phyloP scores from a whole-genome alignment of 1,139 yeast genomes.

The Sporopachydermia cereana region DNA sequence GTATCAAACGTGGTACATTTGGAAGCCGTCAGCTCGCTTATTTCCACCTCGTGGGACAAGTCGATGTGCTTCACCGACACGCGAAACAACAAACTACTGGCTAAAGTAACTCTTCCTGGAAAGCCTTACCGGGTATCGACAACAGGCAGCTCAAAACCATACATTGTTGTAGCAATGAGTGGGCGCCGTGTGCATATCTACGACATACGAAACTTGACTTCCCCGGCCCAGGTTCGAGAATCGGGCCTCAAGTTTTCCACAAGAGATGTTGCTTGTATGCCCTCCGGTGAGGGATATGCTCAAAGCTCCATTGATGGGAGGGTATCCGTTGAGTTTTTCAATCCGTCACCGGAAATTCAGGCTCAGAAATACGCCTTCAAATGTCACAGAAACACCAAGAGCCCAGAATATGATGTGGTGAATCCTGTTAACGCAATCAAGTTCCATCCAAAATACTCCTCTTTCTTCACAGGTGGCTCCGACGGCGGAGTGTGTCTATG shows the following conservation, averaged over 20 bases:
- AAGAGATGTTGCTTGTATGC: conserved; percentile 45
- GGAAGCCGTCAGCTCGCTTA: conserved; percentile 21
- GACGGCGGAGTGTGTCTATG: conserved; percentile 70
- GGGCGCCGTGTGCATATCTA: conserved; percentile 44
- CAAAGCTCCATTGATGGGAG: conserved; percentile 81
- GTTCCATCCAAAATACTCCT: conserved; percentile 36
- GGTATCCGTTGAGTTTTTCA: conserved; percentile 67
- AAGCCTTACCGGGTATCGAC: conserved; percentile 62
- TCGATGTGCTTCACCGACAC: conserved; percentile 30
- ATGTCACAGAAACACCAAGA: conserved; percentile 46
- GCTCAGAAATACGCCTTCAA: conserved; percentile 63
- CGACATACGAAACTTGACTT: conserved; percentile 37
- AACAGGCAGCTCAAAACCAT: conserved; percentile 22
- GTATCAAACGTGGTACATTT: conserved; percentile 22
- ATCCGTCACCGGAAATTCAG: conserved; percentile 37
- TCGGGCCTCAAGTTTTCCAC: conserved; percentile 69
- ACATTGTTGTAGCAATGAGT: conserved; percentile 46
- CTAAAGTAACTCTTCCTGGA: conserved; percentile 25
- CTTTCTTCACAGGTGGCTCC: conserved; percentile 67
- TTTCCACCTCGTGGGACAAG: conserved; percentile 49
- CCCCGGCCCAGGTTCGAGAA: conserved; percentile 44
- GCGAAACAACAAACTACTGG: conserved; percentile 14
- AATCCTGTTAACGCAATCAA: conserved; percentile 65
- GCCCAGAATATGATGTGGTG: conserved; percentile 40
- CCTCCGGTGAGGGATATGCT: conserved; percentile 44